Evolutionary conservation across 352 stramenopile genomes (phyloP).

Genomic region (Aphanomyces invadans): DNA sequence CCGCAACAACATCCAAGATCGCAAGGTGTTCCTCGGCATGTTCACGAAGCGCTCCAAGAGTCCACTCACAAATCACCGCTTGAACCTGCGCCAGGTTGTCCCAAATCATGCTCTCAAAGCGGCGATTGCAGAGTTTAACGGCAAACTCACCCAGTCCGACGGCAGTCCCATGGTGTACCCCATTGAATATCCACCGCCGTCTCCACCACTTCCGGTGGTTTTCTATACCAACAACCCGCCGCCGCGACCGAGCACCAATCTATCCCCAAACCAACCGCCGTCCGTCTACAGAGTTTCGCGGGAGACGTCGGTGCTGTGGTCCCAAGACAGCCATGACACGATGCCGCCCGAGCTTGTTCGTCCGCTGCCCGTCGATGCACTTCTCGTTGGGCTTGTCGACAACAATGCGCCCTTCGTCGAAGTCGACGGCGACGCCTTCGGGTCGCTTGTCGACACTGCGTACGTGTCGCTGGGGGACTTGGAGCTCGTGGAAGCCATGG

Average conservation of each 20-base stretch:
- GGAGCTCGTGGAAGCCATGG: neutral
- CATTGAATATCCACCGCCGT: neutral
- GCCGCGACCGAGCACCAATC: neutral
- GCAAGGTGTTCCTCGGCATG: slow-evolving; percentile 53
- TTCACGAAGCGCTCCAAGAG: slow-evolving; percentile 80
- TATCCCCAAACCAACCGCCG: neutral
- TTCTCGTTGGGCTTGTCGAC: neutral
- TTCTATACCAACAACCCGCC: neutral
- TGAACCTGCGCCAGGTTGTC: neutral
- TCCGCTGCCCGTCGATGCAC: neutral
- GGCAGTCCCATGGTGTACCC: neutral
- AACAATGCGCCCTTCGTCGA: neutral
- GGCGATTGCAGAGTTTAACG: slow-evolving; percentile 6
- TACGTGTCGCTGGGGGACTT: neutral
- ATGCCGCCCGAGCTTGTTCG: neutral
- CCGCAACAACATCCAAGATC: slow-evolving; percentile 75
- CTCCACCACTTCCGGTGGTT: neutral
- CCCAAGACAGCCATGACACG: neutral
- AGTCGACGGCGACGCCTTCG: neutral
- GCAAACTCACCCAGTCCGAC: neutral
- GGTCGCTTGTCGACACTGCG: neutral
- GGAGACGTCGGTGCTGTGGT: neutral
- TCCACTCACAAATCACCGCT: slow-evolving; percentile 41
- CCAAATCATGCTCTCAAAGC: slow-evolving; percentile 18
- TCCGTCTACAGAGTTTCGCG: neutral